phyloP scores from a whole-genome alignment of 2,329 filamentous ascomycete genomes.

The Celoporthe dispersa region DNA sequence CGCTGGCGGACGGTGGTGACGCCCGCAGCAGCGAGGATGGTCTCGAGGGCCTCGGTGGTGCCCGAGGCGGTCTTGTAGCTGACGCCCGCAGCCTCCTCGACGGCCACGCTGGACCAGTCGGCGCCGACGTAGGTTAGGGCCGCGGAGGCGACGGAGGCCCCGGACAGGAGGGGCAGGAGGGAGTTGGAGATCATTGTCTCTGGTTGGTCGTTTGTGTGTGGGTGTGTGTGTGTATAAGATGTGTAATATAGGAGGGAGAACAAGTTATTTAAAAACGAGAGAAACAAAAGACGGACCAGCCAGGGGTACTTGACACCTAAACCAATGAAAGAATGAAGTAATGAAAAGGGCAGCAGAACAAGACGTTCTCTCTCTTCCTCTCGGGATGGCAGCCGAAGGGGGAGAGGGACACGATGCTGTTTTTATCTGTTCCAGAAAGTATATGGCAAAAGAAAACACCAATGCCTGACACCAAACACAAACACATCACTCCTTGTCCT shows the following conservation, averaged over 20 bases:
- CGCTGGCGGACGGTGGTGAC: constrained; percentile 74
- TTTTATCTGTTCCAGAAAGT: neutral
- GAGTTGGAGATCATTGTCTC: constrained; percentile 21
- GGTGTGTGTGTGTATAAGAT: neutral
- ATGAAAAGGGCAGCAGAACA: neutral
- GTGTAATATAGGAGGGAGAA: neutral
- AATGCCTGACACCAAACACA: neutral
- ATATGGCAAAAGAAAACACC: neutral
- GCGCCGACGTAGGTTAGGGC: constrained; percentile 28
- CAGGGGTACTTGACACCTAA: neutral
- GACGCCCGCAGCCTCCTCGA: constrained; percentile 66
- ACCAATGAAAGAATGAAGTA: neutral
- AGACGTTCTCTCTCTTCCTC: too few species aligned
- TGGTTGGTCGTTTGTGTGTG: neutral
- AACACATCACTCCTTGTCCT: neutral
- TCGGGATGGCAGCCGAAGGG: neutral
- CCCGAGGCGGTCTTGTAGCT: constrained; percentile 63
- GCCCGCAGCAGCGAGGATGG: constrained; percentile 63
- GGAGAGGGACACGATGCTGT: neutral
- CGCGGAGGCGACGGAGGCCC: constrained; percentile 21
- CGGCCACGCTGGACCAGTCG: constrained; percentile 58
- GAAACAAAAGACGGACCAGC: constrained; percentile 16
- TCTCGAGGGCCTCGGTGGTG: constrained; percentile 59
- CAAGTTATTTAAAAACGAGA: neutral
- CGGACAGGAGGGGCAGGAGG: constrained; percentile 14